These are phyloP conservation scores for Lathyrus aphaca DNA, from an alignment of 306 rosid species.

Conservation along the genomic window DNA sequence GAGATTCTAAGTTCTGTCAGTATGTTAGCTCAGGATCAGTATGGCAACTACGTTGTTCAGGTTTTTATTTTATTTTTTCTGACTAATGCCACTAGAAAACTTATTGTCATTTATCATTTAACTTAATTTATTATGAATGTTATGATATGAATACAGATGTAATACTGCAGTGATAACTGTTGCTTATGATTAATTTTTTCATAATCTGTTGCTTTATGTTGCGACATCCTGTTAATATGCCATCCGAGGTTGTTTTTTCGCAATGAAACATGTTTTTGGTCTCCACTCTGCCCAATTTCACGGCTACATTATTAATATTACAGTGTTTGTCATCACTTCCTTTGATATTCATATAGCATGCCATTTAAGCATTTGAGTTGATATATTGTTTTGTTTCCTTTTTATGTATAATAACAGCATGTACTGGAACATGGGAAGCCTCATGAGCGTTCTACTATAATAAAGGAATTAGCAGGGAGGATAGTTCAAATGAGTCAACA, in stretches of 20 bases:
- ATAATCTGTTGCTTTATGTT: not conserved
- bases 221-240: not conserved
- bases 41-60: slow-evolving; percentile 97
- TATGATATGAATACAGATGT: not conserved
- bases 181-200: not conserved
- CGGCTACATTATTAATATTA: not conserved
- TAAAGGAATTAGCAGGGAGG: slow-evolving; percentile 84
- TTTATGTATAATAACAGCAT: slow-evolving; percentile 48
- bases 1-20: slow-evolving; percentile 47
- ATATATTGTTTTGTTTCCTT: slow-evolving; percentile 15
- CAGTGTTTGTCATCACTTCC: not conserved
- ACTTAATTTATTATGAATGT: not conserved
- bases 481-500: slow-evolving; percentile 57
- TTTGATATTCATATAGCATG: slow-evolving; percentile 1
- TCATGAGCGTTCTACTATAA: slow-evolving; percentile 86
- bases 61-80: slow-evolving; percentile 50
- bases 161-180: not conserved
- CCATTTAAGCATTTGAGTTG: not conserved
- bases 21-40: slow-evolving; percentile 97
- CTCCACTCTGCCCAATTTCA: not conserved
- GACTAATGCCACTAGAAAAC: not conserved
- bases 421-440: slow-evolving; percentile 93
- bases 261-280: not conserved
- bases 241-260: not conserved
- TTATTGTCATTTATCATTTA: not conserved